Percentiles rank a stretch among this genome's conserved stretches.
Evolutionary conservation across 805 yeast genomes (phyloP).

Genomic region (Candida ponderosae): DNA sequence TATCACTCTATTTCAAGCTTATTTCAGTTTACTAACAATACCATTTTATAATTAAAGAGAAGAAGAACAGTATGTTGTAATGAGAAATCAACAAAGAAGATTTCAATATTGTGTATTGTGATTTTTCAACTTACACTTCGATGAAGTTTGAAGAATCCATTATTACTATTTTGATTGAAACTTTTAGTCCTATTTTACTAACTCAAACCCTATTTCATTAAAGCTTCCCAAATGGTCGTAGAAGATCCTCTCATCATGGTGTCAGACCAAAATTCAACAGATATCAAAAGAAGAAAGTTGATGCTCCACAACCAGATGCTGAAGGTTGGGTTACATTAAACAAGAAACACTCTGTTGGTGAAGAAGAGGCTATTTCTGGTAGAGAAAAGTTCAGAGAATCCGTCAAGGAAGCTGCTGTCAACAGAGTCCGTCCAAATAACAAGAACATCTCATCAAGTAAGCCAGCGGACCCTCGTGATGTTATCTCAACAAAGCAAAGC

Average conservation of each 20-base stretch:
- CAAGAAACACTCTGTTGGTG: conserved; percentile 37
- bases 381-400: conserved; percentile 37
- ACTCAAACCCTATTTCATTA: conserved; percentile 20
- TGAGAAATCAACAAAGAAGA: conserved; percentile 25
- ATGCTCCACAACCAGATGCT: conserved; percentile 51
- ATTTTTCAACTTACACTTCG: neutral
- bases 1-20: too few relatives aligned
- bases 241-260: conserved; percentile 45
- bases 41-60: neutral
- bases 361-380: conserved; percentile 40
- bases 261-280: conserved; percentile 50
- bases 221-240: conserved; percentile 47
- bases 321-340: conserved; percentile 78
- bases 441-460: conserved; percentile 69
- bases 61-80: neutral
- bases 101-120: neutral
- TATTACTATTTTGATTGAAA: conserved; percentile 21
- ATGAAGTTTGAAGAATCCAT: neutral
- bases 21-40: too few relatives aligned
- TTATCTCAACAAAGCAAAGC: conserved; percentile 59
- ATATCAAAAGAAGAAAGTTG: conserved; percentile 39
- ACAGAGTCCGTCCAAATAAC: conserved; percentile 64
- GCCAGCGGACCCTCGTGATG: conserved; percentile 67
- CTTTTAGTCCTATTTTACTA: conserved; percentile 12
- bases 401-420: conserved; percentile 36